Evolutionary conservation across 768 basidiomycete genomes (phyloP).

Genomic region (Hemileccinum rubropunctum): DNA sequence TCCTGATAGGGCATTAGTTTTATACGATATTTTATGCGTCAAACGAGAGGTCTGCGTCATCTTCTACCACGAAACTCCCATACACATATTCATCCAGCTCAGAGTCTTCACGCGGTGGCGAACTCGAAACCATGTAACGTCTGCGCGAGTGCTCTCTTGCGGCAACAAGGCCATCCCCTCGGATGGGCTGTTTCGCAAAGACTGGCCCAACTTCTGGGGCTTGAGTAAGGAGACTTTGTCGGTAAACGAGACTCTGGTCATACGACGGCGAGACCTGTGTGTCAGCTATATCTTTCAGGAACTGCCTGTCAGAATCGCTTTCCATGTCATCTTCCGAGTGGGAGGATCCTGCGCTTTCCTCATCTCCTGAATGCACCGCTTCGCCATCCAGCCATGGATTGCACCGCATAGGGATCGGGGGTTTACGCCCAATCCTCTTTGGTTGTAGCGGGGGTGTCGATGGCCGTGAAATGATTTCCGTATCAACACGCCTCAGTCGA

Average conservation of each 20-base stretch:
- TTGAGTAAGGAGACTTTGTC: constrained; percentile 73
- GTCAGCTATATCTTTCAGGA: constrained; percentile 58
- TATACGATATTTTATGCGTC: constrained; percentile 11
- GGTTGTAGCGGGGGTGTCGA: constrained; percentile 22
- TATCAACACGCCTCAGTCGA: constrained; percentile 27
- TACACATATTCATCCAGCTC: constrained; percentile 64
- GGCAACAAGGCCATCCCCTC: constrained; percentile 39
- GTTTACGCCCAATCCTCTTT: constrained; percentile 23
- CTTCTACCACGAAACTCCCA: constrained; percentile 79
- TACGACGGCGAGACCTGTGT: constrained; percentile 74
- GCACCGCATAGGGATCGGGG: constrained; percentile 33
- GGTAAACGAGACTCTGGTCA: constrained; percentile 68
- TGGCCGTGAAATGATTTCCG: constrained; percentile 19
- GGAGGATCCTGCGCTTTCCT: constrained; percentile 62
- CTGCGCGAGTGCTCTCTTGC: constrained; percentile 33
- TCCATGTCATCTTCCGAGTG: constrained; percentile 51
- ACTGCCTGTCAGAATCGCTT: constrained; percentile 64
- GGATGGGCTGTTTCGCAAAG: constrained; percentile 53
- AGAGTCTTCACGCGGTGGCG: constrained; percentile 51
- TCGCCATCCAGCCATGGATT: constrained; percentile 62
- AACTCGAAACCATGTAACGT: constrained; percentile 49
- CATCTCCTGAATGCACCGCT: constrained; percentile 80
- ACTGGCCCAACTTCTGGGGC: constrained; percentile 45
- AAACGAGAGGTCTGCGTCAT: constrained; percentile 68
- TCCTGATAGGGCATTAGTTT: constrained; percentile 2